phyloP scores from a whole-genome alignment of 208 protist species.

The Acanthamoeba castellanii region DNA sequence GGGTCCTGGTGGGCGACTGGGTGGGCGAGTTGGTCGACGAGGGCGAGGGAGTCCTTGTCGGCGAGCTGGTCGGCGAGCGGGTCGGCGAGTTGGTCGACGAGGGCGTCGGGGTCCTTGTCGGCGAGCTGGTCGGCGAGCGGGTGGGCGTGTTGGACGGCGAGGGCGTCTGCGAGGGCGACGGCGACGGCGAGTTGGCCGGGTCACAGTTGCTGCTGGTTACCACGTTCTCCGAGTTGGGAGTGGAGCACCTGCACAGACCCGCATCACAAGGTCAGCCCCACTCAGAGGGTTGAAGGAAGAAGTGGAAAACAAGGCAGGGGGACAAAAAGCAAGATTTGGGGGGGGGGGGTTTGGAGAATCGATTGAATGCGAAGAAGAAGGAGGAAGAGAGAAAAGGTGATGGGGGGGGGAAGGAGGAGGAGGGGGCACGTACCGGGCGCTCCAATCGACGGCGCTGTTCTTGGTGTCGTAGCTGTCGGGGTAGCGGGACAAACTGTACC shows the following conservation, averaged over 20 bases:
- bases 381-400: no score
- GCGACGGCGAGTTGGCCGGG: background rate
- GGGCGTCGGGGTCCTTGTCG: no score
- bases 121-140: background rate
- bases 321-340: no score
- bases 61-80: background rate
- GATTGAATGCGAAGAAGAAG: no score
- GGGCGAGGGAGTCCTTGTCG: no score
- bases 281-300: no score
- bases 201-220: background rate
- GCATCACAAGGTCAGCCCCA: no score
- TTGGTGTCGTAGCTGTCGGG: background rate
- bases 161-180: background rate
- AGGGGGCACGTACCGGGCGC: no score
- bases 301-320: no score
- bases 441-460: background rate
- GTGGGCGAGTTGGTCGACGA: background rate
- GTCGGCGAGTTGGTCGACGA: background rate
- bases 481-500: background rate
- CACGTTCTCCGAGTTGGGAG: background rate
- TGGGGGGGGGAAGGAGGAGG: no score
- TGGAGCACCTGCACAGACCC: background rate
- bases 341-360: no score
- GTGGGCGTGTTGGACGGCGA: background rate
- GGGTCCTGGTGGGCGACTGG: background rate